Evolutionary conservation across 2,329 filamentous ascomycete genomes (phyloP).

Genomic region (Periconia macrospinosa): DNA sequence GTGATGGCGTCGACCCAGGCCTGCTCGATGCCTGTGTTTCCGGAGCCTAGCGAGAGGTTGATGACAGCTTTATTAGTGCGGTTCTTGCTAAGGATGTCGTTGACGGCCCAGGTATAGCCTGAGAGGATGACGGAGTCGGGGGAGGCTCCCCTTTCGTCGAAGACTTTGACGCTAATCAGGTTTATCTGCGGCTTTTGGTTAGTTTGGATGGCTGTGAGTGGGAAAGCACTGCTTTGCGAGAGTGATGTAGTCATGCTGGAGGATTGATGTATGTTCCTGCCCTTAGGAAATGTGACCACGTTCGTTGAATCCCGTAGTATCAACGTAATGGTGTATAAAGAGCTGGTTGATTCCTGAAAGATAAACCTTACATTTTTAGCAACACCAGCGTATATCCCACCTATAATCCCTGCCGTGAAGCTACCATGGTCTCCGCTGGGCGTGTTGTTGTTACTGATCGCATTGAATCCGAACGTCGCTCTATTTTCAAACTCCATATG

Average conservation of each 20-base stretch:
- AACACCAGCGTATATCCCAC: slow-evolving; percentile 18
- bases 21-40: slow-evolving; percentile 6
- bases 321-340: no score
- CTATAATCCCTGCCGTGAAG: slow-evolving; percentile 19
- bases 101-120: slow-evolving; percentile 26
- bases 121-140: slow-evolving; percentile 15
- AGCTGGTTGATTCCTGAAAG: no score
- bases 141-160: not conserved
- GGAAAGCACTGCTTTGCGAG: not conserved
- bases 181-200: slow-evolving; percentile 14
- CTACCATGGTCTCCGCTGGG: slow-evolving; percentile 27
- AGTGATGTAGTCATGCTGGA: no score
- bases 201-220: not conserved
- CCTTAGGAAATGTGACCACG: no score
- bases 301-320: no score
- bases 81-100: slow-evolving; percentile 20
- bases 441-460: slow-evolving; percentile 7
- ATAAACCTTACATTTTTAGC: slow-evolving; percentile 11
- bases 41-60: slow-evolving; percentile 35
- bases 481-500: slow-evolving; percentile 46
- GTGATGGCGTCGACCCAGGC: slow-evolving; percentile 27
- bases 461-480: slow-evolving; percentile 19
- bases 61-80: slow-evolving; percentile 21
- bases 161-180: slow-evolving; percentile 31
- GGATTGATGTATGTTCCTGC: no score